Percentiles rank a stretch among this genome's conserved stretches.
phyloP scores from a whole-genome alignment of 805 yeast species.

The Metschnikowia colocasiae region DNA sequence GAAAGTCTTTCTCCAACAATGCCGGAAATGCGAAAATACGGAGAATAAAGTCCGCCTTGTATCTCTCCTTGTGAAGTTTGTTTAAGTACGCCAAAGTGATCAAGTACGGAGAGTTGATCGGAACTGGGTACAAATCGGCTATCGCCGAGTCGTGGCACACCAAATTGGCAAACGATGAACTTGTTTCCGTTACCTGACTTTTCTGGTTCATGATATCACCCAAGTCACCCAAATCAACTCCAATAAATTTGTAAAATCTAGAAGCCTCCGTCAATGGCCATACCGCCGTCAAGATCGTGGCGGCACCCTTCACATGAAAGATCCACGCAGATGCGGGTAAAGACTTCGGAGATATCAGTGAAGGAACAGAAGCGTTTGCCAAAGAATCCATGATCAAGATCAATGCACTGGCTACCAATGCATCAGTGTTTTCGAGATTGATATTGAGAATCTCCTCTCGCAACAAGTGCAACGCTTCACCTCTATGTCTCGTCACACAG shows the following conservation, averaged over 20 bases:
- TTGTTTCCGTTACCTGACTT: constrained; percentile 21
- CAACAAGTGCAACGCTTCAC: constrained; percentile 76
- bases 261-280: constrained; percentile 68
- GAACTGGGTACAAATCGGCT: constrained; percentile 82
- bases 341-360: constrained; percentile 46
- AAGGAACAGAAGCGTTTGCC: constrained; percentile 79
- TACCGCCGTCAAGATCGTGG: constrained; percentile 92
- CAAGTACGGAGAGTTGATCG: constrained; percentile 76
- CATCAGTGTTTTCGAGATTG: constrained; percentile 83
- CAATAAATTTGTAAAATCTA: constrained; percentile 49
- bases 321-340: constrained; percentile 95
- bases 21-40: constrained; percentile 94
- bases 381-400: constrained; percentile 88
- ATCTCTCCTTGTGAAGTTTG: constrained; percentile 74
- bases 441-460: constrained; percentile 85
- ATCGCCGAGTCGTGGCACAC: constrained; percentile 85
- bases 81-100: constrained; percentile 85
- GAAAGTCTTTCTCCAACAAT: constrained; percentile 72
- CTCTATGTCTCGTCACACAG: constrained; percentile 79
- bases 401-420: constrained; percentile 87
- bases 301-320: constrained; percentile 95
- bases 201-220: constrained; percentile 61
- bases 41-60: constrained; percentile 80
- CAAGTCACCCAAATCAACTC: constrained; percentile 86
- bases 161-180: constrained; percentile 48